A percentile compares a stretch with the other conserved stretches of the same genome.
phyloP scores from a whole-genome alignment of 2,329 filamentous ascomycete species.

The Ascochyta koolunga region DNA sequence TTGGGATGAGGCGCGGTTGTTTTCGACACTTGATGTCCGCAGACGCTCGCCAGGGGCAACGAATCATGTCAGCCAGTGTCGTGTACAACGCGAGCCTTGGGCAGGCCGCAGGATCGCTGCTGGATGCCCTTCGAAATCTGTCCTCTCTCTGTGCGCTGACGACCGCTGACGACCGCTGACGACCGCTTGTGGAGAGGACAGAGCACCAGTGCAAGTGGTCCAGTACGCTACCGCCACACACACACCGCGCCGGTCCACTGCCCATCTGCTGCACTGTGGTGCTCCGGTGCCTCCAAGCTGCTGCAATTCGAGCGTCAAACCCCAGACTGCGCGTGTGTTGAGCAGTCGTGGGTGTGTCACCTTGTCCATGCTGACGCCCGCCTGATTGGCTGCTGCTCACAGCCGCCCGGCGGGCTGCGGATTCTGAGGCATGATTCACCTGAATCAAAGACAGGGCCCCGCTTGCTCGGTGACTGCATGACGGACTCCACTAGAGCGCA shows the following conservation, averaged over 20 bases:
- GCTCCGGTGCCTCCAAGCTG: constrained; percentile 33
- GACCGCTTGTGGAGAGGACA: constrained; percentile 23
- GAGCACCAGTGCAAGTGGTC: constrained; percentile 17
- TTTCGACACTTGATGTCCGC: constrained; percentile 22
- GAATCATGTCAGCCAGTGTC: constrained; percentile 17
- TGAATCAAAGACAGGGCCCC: constrained; percentile 33
- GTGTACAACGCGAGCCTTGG: constrained; percentile 26
- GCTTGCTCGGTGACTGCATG: constrained; percentile 30
- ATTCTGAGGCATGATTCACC: constrained; percentile 30
- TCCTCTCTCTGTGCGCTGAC: constrained; percentile 29
- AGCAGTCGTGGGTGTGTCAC: constrained; percentile 32
- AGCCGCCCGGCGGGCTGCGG: constrained; percentile 34
- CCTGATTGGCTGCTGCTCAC: constrained; percentile 27
- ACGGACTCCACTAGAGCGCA: constrained; percentile 22
- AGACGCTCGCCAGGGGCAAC: constrained; percentile 16
- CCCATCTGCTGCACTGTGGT: constrained; percentile 15
- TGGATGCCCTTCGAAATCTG: constrained; percentile 23
- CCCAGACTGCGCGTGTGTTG: constrained; percentile 26
- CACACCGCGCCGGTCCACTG: constrained; percentile 15
- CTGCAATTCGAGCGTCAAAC: constrained; percentile 39
- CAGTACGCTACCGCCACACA: constrained; percentile 20
- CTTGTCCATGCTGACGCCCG: constrained; percentile 18
- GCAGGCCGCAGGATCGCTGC: constrained; percentile 19
- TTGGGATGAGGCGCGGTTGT: constrained; percentile 37
- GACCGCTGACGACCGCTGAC: constrained; percentile 32